Percentiles rank a stretch among this genome's conserved stretches.
phyloP scores from a whole-genome alignment of 2,329 filamentous ascomycete genomes.

The Fusarium sp. region DNA sequence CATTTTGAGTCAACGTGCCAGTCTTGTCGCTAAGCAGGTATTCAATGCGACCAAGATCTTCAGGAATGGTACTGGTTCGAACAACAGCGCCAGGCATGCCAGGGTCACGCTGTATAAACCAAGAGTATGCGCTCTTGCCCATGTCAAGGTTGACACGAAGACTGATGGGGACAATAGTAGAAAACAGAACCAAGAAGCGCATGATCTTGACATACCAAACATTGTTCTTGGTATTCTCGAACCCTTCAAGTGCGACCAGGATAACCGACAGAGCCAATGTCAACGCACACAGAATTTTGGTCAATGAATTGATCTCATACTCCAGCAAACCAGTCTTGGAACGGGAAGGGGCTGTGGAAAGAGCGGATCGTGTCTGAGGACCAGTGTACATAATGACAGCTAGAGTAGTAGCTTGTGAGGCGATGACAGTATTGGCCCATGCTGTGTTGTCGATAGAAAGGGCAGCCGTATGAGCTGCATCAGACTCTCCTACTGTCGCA shows the following conservation, averaged over 20 bases:
- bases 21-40: conserved; percentile 98
- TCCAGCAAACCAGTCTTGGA: conserved; percentile 95
- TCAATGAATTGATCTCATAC: conserved; percentile 95
- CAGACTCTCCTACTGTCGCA: conserved; percentile 49
- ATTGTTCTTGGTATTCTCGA: conserved; percentile 72
- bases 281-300: conserved; percentile 92
- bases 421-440: conserved; percentile 97
- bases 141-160: conserved; percentile 96
- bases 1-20: conserved; percentile 96
- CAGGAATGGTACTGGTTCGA: conserved; percentile 95
- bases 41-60: conserved; percentile 94
- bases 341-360: conserved; percentile 90
- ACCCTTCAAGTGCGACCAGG: conserved; percentile 87
- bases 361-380: conserved; percentile 89
- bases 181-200: conserved; percentile 97
- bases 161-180: conserved; percentile 98
- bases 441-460: conserved; percentile 97
- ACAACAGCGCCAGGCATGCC: conserved; percentile 94
- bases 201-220: conserved; percentile 97
- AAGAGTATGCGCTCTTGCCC: conserved; percentile 95
- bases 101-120: conserved; percentile 91
- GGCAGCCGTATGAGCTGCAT: conserved; percentile 69
- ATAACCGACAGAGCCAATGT: conserved; percentile 88
- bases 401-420: conserved; percentile 88
- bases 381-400: conserved; percentile 96